phyloP scores from a whole-genome alignment of 1,139 yeast genomes.

The Candida glucosophila region DNA sequence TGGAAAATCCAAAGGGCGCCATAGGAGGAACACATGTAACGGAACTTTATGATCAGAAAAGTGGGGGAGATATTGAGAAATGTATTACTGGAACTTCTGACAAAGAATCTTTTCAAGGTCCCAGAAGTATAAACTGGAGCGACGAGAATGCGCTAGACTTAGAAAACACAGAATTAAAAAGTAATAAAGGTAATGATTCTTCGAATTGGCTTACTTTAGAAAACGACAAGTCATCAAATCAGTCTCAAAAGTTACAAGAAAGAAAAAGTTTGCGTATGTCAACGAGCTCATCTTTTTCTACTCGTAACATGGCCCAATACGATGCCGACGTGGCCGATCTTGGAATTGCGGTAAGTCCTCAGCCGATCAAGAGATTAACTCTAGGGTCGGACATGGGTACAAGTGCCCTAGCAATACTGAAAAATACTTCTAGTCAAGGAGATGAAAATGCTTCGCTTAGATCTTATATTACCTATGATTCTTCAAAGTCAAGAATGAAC shows the following conservation, averaged over 20 bases:
- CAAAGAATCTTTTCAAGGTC: slow-evolving; percentile 32
- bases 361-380: slow-evolving; percentile 18
- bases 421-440: slow-evolving; percentile 8
- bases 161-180: slow-evolving; percentile 13
- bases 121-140: slow-evolving; percentile 38
- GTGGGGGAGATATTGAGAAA: neutral
- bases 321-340: slow-evolving; percentile 37
- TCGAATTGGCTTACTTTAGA: too few species aligned
- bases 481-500: slow-evolving; percentile 37
- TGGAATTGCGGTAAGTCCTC: slow-evolving; percentile 39
- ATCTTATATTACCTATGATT: slow-evolving; percentile 49
- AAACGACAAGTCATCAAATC: slow-evolving; percentile 2
- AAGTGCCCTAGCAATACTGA: slow-evolving; percentile 3
- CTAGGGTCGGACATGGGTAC: slow-evolving; percentile 11
- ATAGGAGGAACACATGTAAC: too few species aligned
- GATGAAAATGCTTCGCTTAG: slow-evolving; percentile 24
- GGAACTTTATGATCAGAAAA: neutral
- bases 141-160: slow-evolving; percentile 26
- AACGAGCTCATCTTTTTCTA: slow-evolving; percentile 23
- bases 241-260: slow-evolving; percentile 9
- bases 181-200: slow-evolving; percentile 3
- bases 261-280: slow-evolving; percentile 13
- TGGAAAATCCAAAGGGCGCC: neutral
- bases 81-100: slow-evolving; percentile 12
- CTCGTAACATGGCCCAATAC: slow-evolving; percentile 33